These are phyloP conservation scores for Trametes cingulata DNA, from an alignment of 768 basidiomycete genomes.

Conservation along the genomic window DNA sequence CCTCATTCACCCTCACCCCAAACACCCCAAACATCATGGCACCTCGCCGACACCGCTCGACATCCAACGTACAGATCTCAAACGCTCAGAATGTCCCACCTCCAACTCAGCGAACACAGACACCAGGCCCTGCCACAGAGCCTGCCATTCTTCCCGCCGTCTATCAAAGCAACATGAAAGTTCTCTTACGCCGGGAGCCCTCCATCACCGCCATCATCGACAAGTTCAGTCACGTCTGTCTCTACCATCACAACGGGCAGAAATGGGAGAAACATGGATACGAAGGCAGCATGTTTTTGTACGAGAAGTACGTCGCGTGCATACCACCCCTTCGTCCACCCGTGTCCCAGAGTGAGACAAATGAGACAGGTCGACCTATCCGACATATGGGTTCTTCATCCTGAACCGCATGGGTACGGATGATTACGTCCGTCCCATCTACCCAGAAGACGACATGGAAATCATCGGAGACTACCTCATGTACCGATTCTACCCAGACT, in stretches of 20 bases:
- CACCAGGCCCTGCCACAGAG: constrained; percentile 19
- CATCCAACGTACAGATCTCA: constrained; percentile 21
- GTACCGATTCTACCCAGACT: constrained; percentile 73
- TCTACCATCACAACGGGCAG: constrained; percentile 71
- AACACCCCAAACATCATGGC: constrained; percentile 21
- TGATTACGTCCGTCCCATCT: constrained; percentile 72
- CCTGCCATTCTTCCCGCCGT: constrained; percentile 24
- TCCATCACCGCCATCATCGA: constrained; percentile 81
- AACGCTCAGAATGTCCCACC: constrained; percentile 8
- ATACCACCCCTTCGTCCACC: neutral
- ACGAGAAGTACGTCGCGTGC: constrained; percentile 63
- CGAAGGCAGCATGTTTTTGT: constrained; percentile 90
- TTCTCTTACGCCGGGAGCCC: constrained; percentile 75
- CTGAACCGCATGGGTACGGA: constrained; percentile 80
- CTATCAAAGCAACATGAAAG: constrained; percentile 79
- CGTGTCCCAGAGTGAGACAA: neutral
- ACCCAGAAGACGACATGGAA: constrained; percentile 77
- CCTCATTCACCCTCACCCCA: neutral
- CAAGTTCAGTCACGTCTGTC: constrained; percentile 85
- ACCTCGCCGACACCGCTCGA: constrained; percentile 29
- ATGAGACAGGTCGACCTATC: constrained; percentile 62
- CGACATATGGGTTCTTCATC: constrained; percentile 83
- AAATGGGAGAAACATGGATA: constrained; percentile 84
- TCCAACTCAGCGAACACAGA: constrained; percentile 19
- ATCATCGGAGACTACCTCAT: constrained; percentile 66